phyloP scores from a whole-genome alignment of 2,329 filamentous ascomycete genomes.

The Exophiala dermatitidis region DNA sequence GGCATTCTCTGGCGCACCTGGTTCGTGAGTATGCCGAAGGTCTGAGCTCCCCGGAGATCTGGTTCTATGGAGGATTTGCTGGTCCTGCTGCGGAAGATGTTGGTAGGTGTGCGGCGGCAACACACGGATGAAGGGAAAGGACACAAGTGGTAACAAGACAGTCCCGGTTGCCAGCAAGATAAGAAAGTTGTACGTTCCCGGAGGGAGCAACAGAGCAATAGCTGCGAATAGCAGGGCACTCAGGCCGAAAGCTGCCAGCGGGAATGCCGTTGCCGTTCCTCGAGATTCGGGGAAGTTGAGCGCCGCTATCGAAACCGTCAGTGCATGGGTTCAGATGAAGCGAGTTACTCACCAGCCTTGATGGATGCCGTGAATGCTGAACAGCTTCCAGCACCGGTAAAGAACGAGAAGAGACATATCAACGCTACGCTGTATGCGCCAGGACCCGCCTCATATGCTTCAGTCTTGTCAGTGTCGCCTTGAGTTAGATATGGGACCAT shows the following conservation, averaged over 20 bases:
- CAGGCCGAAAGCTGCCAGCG: slow-evolving; percentile 83
- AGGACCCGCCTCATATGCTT: slow-evolving; percentile 64
- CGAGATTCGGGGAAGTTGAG: slow-evolving; percentile 87
- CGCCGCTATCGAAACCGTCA: slow-evolving; percentile 50
- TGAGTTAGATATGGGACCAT: slow-evolving; percentile 9
- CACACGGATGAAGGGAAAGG: slow-evolving; percentile 77
- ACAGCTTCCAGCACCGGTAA: slow-evolving; percentile 83
- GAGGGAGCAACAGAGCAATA: slow-evolving; percentile 70
- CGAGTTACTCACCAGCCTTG: slow-evolving; percentile 53
- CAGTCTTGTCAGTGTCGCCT: slow-evolving; percentile 29
- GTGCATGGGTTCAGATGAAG: background rate
- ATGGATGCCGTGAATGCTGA: slow-evolving; percentile 83
- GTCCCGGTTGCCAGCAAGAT: slow-evolving; percentile 75
- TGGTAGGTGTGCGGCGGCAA: slow-evolving; percentile 47
- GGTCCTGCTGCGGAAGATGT: slow-evolving; percentile 35
- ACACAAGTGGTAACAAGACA: slow-evolving; percentile 62
- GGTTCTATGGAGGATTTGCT: slow-evolving; percentile 30
- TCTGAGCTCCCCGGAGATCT: slow-evolving; percentile 30
- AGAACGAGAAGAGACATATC: slow-evolving; percentile 75
- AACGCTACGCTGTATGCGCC: slow-evolving; percentile 49
- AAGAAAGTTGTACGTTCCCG: slow-evolving; percentile 74
- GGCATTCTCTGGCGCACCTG: slow-evolving; percentile 33
- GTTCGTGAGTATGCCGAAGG: slow-evolving; percentile 30
- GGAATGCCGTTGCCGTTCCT: slow-evolving; percentile 90
- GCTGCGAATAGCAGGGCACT: slow-evolving; percentile 95